Conservation (phyloP, 192 early-diverging fungal species). For the Coemansia sp. region DNA sequence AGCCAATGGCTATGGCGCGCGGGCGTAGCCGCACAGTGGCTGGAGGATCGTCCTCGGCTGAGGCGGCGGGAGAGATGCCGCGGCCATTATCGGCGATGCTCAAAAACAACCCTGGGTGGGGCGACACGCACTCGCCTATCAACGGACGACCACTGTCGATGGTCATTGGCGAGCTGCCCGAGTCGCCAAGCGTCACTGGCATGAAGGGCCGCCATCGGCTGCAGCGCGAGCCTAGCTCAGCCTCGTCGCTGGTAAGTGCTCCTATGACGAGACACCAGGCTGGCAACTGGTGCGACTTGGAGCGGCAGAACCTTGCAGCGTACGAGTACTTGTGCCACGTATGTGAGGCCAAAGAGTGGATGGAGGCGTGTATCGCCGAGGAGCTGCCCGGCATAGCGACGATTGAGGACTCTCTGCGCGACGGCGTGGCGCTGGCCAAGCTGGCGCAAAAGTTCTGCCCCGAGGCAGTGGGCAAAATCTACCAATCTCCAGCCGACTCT, state of each 20-base stretch:
- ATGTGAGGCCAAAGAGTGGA: constrained; percentile 99
- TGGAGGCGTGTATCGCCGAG: constrained; percentile 87
- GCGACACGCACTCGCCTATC: constrained; percentile 14
- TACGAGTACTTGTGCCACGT: constrained; percentile 99
- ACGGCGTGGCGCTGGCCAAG: constrained; percentile 90
- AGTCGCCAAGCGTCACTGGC: constrained; percentile 54
- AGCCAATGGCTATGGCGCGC: constrained; percentile 11
- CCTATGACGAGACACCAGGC: background rate
- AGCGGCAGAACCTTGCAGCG: constrained; percentile 86
- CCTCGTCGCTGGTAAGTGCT: constrained; percentile 4
- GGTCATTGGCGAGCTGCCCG: constrained; percentile 46
- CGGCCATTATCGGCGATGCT: constrained; percentile 2
- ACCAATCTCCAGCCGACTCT: constrained; percentile 50
- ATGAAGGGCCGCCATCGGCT: constrained; percentile 50
- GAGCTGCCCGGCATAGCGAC: constrained; percentile 73
- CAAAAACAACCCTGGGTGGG: background rate
- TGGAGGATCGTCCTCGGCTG: background rate
- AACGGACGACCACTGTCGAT: constrained; percentile 34
- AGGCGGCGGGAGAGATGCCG: background rate
- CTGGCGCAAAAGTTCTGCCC: constrained; percentile 84
- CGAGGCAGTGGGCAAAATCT: constrained; percentile 81
- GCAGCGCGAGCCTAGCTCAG: constrained; percentile 41
- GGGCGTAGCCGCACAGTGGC: constrained; percentile 48
- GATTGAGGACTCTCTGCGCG: constrained; percentile 88
- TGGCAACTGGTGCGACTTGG: constrained; percentile 84